Conservation (phyloP, 140 eudicot species). For the Artemisia princeps region DNA sequence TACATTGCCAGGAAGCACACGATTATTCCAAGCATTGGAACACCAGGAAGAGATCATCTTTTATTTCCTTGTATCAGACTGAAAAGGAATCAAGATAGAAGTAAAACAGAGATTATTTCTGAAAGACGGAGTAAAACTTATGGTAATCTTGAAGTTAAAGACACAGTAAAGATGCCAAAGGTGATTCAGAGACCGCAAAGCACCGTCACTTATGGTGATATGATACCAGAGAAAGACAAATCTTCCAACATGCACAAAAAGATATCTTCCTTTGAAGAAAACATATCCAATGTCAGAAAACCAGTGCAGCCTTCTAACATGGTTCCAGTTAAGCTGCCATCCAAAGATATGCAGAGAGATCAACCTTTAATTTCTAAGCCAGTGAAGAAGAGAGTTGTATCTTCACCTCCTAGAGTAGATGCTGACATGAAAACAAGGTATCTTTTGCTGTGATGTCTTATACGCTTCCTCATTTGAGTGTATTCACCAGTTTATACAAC, state of each 20-base stretch:
- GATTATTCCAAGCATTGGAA: slow-evolving; percentile 39
- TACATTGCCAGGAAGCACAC: slow-evolving; percentile 57
- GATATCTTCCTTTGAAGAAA: slow-evolving; percentile 14
- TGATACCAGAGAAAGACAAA: slow-evolving; percentile 18
- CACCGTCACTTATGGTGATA: slow-evolving; percentile 9
- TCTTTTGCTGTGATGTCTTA: slow-evolving; percentile 1
- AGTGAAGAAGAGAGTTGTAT: slow-evolving; percentile 20
- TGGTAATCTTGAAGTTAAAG: slow-evolving; percentile 27
- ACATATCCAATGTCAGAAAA: slow-evolving; percentile 17
- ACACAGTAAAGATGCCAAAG: slow-evolving; percentile 22
- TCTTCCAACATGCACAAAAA: slow-evolving; percentile 21
- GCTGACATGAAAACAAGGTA: slow-evolving; percentile 44
- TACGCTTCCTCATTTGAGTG: not conserved
- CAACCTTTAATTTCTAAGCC: slow-evolving; percentile 15
- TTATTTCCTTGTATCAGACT: slow-evolving; percentile 39
- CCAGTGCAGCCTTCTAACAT: slow-evolving; percentile 18
- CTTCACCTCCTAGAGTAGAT: slow-evolving; percentile 26
- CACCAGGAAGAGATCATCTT: slow-evolving; percentile 68
- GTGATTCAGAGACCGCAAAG: slow-evolving; percentile 17
- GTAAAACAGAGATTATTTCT: slow-evolving; percentile 10
- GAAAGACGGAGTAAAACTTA: slow-evolving; percentile 32
- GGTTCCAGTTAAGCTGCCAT: slow-evolving; percentile 8
- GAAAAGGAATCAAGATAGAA: slow-evolving; percentile 30
- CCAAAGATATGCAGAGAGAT: slow-evolving; percentile 20
- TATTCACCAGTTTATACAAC: not conserved